phyloP scores from a whole-genome alignment of 345 rosid species.

The Cardamine resedifolia region DNA sequence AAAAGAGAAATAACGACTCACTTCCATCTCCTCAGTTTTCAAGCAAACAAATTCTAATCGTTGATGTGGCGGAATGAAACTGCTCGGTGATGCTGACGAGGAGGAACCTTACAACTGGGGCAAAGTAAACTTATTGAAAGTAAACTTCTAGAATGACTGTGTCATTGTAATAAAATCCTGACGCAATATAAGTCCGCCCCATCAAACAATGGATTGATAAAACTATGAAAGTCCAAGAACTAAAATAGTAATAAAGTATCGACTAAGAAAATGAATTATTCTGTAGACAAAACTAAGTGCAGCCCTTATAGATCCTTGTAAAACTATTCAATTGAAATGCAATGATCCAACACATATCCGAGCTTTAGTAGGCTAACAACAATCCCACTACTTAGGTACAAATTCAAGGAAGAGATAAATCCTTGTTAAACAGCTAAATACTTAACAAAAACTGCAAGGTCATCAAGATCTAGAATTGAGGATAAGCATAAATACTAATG shows the following conservation, averaged over 20 bases:
- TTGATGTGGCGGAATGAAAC: not conserved
- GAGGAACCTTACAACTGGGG: not conserved
- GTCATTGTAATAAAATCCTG: not conserved
- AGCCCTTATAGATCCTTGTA: not conserved
- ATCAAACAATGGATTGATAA: not conserved
- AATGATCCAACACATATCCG: not conserved
- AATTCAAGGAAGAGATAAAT: not conserved
- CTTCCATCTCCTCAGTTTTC: conserved; percentile 18
- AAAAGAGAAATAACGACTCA: conserved; percentile 9
- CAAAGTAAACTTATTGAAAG: conserved; percentile 11
- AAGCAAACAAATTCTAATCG: not conserved
- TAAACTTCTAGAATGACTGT: conserved; percentile 6
- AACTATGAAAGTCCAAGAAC: not conserved
- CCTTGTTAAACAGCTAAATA: not conserved
- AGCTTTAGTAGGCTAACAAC: not conserved
- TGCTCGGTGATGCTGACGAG: not conserved
- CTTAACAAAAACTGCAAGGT: not conserved
- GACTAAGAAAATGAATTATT: not conserved
- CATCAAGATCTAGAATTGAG: not conserved
- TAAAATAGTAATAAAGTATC: not conserved
- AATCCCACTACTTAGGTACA: not conserved
- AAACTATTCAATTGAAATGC: not conserved
- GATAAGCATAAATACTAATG: not conserved
- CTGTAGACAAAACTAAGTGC: not conserved
- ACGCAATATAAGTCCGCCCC: not conserved